Base-by-base conservation (phyloP, 257 asterid genomes). In the Solanum pinnatisectum region DNA sequence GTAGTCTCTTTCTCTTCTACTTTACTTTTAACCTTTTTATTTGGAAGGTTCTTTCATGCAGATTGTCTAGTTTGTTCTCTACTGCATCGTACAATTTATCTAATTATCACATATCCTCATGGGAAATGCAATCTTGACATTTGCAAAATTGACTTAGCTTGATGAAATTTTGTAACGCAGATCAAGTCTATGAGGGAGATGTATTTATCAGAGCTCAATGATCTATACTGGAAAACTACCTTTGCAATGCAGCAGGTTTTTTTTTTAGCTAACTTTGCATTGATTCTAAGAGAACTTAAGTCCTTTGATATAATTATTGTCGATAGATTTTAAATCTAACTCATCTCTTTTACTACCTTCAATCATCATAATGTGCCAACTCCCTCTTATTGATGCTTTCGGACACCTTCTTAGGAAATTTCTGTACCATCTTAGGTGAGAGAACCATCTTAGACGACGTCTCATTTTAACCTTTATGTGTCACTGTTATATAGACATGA, bases 171-270 rank as follows among this genome's bases (percentile, higher is more conserved):
- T 70, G 12, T 84, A 4, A 84, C 92, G 93, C 98, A 96, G 99
- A 93, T 96, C 77, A 96, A 94, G 89, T 88, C 93, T 92, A 93
- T 96, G 99, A 86, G 88, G 90, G 98, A 95, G 83, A 83, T 89
- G 96, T 91, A 94, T 92, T 92, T 87, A 77, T 90, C 84, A 59
- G 98, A 95, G 8, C 88, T 97, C 88, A 94, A 94, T 87, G 98
- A 94, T 22, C 89, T 96, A 95, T 92, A 90, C 91, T 90, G 88
- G 89, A 94, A 92, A 93, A 92, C 95, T 88, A 92, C 93, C 67
- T 56, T 11, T 56, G 11, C 7, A 56, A 20, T 56, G 67, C 67
- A 56, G 25, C 67, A n/a, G 72, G 74, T 27, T 13, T 27, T 27
- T 10, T 36, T 10, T 35, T 36, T 73, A 18, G 30, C 81, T 10